Conservation (phyloP, 352 stramenopile species). For the Globisporangium paroecandrum region DNA sequence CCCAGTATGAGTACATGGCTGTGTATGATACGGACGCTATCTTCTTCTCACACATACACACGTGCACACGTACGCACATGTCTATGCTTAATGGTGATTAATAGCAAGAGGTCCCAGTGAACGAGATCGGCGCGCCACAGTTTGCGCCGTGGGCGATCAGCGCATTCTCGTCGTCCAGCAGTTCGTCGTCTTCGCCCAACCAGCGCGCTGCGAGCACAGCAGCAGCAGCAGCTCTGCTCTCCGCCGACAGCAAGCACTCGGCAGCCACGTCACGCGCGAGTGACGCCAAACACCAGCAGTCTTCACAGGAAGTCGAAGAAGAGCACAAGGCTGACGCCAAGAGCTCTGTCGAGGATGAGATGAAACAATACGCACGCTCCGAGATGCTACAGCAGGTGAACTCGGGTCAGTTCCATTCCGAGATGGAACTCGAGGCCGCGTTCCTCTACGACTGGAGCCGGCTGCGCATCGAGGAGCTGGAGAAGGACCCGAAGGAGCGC, state of each 20-base stretch:
- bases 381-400: constrained; percentile 76
- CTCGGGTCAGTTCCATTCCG: constrained; percentile 72
- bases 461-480: constrained; percentile 51
- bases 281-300: constrained; percentile 2
- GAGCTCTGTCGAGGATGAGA: constrained; percentile 34
- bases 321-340: constrained; percentile 9
- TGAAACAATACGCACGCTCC: constrained; percentile 59
- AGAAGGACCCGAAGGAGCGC: constrained; percentile 40
- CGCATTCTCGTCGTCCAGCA: constrained; percentile 46
- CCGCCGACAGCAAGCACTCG: constrained; percentile 5
- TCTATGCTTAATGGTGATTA: neutral
- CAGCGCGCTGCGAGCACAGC: neutral
- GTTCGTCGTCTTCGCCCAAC: neutral
- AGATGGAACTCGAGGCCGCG: constrained; percentile 74
- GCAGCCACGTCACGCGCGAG: neutral
- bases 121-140: constrained; percentile 76
- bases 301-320: neutral
- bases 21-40: neutral
- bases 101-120: constrained; percentile 77
- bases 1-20: neutral
- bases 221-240: neutral
- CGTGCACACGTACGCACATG: no score
- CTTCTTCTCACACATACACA: no score
- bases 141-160: constrained; percentile 53
- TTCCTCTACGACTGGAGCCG: constrained; percentile 79